Evolutionary conservation across 2,329 filamentous ascomycete genomes (phyloP), one percentile per base, ranked within the genome.

Genomic region (Tolypocladium paradoxum): DNA sequence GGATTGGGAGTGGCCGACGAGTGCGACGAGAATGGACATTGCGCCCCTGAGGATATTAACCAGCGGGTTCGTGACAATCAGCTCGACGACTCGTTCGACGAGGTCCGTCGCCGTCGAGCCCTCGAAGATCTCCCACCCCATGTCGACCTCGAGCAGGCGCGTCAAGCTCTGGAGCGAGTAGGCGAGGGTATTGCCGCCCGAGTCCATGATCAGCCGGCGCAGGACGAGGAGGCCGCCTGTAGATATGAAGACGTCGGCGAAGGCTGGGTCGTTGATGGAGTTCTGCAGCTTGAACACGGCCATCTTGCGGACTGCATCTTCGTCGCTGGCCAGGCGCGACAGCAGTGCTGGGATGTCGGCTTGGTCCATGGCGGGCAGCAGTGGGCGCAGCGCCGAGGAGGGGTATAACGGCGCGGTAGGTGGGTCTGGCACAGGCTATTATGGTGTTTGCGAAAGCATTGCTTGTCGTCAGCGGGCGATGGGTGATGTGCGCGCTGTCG

Each of bases 281-380:
- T 82, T 86, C 72, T 99, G 93, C 59, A 99, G 83, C 74, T 96
- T 96, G 81, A 99, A 99, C 56, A 95, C 93, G 56, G 93, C 93
- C 89, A 97, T 96, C 72, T 99, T 99, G 65, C 91, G 89, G 61
- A 89, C 85, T 53, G 89, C 91, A 76, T 99, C 93, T 72, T 96
- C 82, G 61, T 85, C 80, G 71, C 82, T 84, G 40, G 79, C 75
- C 56, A 85, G 74, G 59, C 82, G 81, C 72, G 79, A 74, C 61
- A 85, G 74, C 60, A 85, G 76, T 67, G 79, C 78, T 49, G 82
- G 82, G 60, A 85, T 82, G 61, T 85, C 82, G 62, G 79, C 80
- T 71, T 84, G 82, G 64, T 85, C 82, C 82, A 85, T 82, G 57
- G 57, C 56, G 49, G 46, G 20, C 27, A 50, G 47, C 34, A 47